Conservation (phyloP, 768 basidiomycete genomes). For the Trametes maxima region DNA sequence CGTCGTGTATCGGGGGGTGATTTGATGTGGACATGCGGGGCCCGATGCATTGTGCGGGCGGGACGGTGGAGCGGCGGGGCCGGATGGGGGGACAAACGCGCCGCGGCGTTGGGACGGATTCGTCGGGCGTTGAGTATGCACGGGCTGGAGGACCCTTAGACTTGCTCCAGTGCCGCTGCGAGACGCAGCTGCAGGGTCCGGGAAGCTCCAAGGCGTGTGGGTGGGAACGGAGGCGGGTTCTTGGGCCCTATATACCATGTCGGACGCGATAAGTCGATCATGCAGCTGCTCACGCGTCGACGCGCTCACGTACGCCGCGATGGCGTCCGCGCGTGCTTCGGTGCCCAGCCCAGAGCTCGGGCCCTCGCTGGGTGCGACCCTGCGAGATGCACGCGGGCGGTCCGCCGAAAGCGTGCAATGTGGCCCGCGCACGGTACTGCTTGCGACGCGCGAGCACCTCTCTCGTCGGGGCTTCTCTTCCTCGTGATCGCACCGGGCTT, state of each 20-base stretch:
- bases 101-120: neutral
- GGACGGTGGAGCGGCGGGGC: neutral
- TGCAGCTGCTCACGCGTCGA: neutral
- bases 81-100: neutral
- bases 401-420: constrained; percentile 10
- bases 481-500: neutral
- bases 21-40: too few species aligned
- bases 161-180: too few species aligned
- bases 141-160: neutral
- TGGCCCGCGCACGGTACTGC: neutral
- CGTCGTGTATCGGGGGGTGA: too few species aligned
- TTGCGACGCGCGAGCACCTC: neutral
- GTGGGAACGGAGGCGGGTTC: neutral
- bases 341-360: neutral
- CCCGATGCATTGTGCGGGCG: too few species aligned
- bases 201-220: neutral
- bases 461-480: constrained; percentile 2
- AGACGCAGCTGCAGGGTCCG: neutral
- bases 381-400: neutral
- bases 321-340: neutral
- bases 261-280: constrained; percentile 11
- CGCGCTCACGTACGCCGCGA: neutral
- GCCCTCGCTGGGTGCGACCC: too few species aligned
- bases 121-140: constrained; percentile 19
- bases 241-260: constrained; percentile 2